Evolutionary conservation across 257 asterid genomes (phyloP).

Genomic region (Nicotiana paniculata): DNA sequence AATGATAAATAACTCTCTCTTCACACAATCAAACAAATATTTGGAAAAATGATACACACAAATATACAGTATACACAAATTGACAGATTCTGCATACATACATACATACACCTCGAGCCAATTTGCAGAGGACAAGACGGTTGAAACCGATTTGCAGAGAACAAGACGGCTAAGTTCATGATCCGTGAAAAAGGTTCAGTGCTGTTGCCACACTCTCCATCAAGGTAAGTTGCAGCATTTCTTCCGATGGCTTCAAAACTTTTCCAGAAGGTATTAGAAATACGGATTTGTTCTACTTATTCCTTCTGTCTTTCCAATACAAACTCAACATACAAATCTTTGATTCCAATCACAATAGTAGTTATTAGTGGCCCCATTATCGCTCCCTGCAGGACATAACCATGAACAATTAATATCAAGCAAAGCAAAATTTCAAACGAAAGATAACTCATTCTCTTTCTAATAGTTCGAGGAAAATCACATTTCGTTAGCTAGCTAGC

Average conservation of each 20-base stretch:
- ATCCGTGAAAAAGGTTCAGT: background rate
- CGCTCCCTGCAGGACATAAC: slow-evolving; percentile 51
- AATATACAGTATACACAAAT: background rate
- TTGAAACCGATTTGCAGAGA: background rate
- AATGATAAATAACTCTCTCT: background rate
- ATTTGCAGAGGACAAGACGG: background rate
- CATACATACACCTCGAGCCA: background rate
- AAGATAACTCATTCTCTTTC: background rate
- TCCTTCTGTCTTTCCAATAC: slow-evolving; percentile 43
- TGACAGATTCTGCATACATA: background rate
- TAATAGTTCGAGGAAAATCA: background rate
- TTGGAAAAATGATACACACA: background rate
- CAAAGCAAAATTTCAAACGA: background rate
- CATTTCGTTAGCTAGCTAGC: background rate
- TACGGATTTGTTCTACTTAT: background rate
- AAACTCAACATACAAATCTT: slow-evolving; percentile 63
- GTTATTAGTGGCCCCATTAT: slow-evolving; percentile 77
- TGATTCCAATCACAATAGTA: slow-evolving; percentile 58
- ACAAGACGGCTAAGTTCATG: background rate
- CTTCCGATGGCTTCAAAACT: background rate
- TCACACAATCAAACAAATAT: background rate
- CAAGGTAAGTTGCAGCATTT: slow-evolving; percentile 9
- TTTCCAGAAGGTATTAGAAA: background rate
- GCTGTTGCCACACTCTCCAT: background rate
- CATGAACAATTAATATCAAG: background rate